A percentile compares a stretch with the other conserved stretches of the same genome.
phyloP scores from a whole-genome alignment of 2,329 filamentous ascomycete genomes.

The Kalaharituber pfeilii region DNA sequence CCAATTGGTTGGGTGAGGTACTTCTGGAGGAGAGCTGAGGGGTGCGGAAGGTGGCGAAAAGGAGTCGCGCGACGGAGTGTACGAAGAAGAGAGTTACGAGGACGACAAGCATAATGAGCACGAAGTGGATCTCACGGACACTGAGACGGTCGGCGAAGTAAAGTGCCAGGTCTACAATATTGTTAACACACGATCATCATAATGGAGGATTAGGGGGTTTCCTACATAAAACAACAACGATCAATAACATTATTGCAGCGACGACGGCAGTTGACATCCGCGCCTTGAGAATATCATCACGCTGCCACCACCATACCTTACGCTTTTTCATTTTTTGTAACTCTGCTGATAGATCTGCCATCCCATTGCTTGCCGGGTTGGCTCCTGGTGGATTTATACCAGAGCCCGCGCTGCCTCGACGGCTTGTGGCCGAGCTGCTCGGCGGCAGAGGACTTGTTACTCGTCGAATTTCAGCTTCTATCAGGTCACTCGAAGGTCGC shows the following conservation, averaged over 20 bases:
- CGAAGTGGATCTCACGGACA: slow-evolving; percentile 51
- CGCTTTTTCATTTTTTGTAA: background rate
- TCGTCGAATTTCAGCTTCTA: background rate
- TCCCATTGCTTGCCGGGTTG: background rate
- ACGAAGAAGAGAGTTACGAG: slow-evolving; percentile 60
- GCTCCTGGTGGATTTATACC: too few species aligned
- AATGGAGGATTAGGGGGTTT: too few species aligned
- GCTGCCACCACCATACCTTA: slow-evolving; percentile 1
- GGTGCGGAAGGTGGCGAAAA: slow-evolving; percentile 42
- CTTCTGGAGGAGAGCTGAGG: slow-evolving; percentile 20
- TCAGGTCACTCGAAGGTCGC: background rate
- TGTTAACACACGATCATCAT: too few species aligned
- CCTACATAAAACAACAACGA: background rate
- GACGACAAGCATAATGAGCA: slow-evolving; percentile 61
- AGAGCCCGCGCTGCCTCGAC: too few species aligned
- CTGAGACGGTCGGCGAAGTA: slow-evolving; percentile 43
- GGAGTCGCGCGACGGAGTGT: slow-evolving; percentile 56
- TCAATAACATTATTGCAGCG: background rate
- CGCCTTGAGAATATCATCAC: background rate
- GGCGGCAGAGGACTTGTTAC: too few species aligned
- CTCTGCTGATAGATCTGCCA: background rate
- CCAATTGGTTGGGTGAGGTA: background rate
- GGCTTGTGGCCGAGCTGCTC: too few species aligned
- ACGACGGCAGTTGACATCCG: background rate
- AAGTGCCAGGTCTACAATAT: slow-evolving; percentile 55